A percentile compares a stretch with the other conserved stretches of the same genome.
Conservation (phyloP, 257 asterid species). For the Penstemon davidsonii region DNA sequence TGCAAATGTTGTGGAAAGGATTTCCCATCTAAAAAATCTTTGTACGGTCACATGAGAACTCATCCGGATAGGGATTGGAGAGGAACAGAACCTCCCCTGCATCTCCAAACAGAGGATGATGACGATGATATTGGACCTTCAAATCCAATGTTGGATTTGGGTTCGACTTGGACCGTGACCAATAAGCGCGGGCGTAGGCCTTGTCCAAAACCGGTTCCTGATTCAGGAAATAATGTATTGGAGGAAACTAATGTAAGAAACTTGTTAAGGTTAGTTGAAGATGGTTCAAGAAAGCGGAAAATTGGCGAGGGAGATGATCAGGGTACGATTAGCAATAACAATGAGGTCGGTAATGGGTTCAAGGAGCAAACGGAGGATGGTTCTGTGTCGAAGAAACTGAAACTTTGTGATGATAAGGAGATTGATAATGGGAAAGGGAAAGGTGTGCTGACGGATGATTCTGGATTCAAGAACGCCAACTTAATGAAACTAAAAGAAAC, state of each 20-base stretch:
- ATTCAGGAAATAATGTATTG: no score
- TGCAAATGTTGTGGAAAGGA: conserved; percentile 29
- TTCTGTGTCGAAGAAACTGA: conserved; percentile 4
- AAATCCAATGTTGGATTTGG: neutral
- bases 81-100: conserved; percentile 56
- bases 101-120: neutral
- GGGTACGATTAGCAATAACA: no score
- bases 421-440: conserved; percentile 6
- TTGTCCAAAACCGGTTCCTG: no score
- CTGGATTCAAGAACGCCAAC: no score
- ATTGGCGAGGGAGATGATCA: no score
- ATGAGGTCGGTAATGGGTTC: neutral
- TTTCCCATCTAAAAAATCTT: conserved; percentile 44
- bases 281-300: no score
- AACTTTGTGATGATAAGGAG: neutral
- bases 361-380: neutral
- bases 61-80: conserved; percentile 64
- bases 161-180: conserved; percentile 33
- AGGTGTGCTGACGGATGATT: neutral
- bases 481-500: neutral
- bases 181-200: conserved; percentile 36
- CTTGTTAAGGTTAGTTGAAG: no score
- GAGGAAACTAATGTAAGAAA: no score
- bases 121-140: neutral
- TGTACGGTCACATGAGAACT: conserved; percentile 69